Evolutionary conservation across 768 basidiomycete species (phyloP).

Genomic region (Tylopilus balloui): DNA sequence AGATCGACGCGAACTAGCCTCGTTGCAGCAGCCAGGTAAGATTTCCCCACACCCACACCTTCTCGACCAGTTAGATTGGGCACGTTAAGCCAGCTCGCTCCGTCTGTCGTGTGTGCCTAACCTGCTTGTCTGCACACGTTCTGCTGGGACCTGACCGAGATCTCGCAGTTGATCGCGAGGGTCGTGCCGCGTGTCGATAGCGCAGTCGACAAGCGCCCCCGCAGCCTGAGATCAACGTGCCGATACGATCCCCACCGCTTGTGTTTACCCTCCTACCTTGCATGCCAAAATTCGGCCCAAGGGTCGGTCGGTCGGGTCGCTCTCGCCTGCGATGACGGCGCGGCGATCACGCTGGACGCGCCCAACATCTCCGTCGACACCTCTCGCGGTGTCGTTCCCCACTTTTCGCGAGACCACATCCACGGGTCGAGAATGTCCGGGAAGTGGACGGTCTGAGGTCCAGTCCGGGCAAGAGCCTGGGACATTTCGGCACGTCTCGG

Average conservation of each 20-base stretch:
- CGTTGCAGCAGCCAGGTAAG: not conserved
- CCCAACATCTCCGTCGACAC: conserved; percentile 61
- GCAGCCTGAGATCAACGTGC: not conserved
- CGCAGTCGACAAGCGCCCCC: not conserved
- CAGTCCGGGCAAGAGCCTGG: too few relatives aligned
- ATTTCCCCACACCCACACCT: not conserved
- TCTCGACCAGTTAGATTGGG: not conserved
- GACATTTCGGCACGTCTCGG: too few relatives aligned
- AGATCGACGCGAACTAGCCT: conserved; percentile 8
- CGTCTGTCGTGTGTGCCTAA: not conserved
- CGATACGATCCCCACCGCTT: conserved; percentile 13
- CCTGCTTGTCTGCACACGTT: not conserved
- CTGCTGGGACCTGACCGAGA: not conserved
- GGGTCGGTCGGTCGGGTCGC: conserved; percentile 21
- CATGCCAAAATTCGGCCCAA: conserved; percentile 23
- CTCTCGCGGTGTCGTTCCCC: conserved; percentile 70
- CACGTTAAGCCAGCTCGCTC: not conserved
- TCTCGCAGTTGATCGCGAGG: not conserved
- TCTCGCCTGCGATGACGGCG: conserved; percentile 12
- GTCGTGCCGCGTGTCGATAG: conserved; percentile 4
- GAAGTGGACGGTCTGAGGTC: too few relatives aligned
- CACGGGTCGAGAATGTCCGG: too few relatives aligned
- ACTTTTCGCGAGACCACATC: conserved; percentile 64
- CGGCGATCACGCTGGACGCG: conserved; percentile 45
- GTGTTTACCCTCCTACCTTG: conserved; percentile 12